Evolutionary conservation across 257 asterid genomes (phyloP), one percentile per base, ranked within the genome.

Genomic region (Eucommia ulmoides): DNA sequence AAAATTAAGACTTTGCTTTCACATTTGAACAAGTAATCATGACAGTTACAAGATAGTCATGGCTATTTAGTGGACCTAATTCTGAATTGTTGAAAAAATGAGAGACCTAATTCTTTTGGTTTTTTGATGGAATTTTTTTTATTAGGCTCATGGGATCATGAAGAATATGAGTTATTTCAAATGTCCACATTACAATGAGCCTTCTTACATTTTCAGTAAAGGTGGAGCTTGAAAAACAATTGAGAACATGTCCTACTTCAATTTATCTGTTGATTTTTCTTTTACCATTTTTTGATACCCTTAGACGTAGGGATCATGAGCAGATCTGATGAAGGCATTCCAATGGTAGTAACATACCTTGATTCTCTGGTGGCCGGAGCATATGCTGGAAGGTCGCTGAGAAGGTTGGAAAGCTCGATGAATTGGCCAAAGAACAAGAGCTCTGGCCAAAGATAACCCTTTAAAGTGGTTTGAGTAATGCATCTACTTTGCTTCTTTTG

Each of bases 131-230:
- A n/a, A n/a, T n/a, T n/a, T n/a, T n/a, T n/a, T n/a, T n/a, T n/a
- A n/a, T n/a, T n/a, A n/a, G n/a, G n/a, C n/a, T n/a, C n/a, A n/a
- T n/a, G 98, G 98, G 19, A 73, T 89, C 58, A 51, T 89, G 62
- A 96, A 89, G 80, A 89, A 89, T 64, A 89, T 89, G 98, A 89
- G 98, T 74, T 82, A 80, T 72, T 89, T 89, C 50, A 78, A 76
- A 65, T 89, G 98, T 65, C 96, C 98, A 1, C 76, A 76, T 24
- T 89, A 96, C 57, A 51, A 56, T 8, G 94, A 85, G 71, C 71
- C 76, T 47, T 67, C 85, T 25, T 81, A 76, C 70, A 83, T 89
- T 58, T 89, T 89, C 23, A 96, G 98, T 12, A 72, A 78, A 55
- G 94, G 83, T 45, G 98, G 98, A 55, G 96, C 88, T 53, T 73